Evolutionary conservation across 2,329 filamentous ascomycete species (phyloP).

Genomic region (Aschersonia sp.): DNA sequence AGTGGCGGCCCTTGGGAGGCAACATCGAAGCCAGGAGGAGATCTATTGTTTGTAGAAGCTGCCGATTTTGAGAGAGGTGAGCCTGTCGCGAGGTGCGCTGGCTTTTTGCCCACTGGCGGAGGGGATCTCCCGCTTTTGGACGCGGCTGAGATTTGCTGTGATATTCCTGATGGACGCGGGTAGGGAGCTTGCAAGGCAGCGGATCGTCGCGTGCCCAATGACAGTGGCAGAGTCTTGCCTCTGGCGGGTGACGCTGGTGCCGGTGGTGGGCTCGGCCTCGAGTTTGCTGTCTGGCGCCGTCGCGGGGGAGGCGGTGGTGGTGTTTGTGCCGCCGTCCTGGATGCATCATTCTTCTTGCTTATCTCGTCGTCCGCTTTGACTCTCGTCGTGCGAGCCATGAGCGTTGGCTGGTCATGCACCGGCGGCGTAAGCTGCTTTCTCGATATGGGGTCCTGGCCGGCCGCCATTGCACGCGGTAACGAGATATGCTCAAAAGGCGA

Average conservation of each 20-base stretch:
- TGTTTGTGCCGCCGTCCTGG: conserved; percentile 10
- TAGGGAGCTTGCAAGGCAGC: conserved; percentile 17
- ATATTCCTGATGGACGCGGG: conserved; percentile 18
- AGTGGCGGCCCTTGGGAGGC: conserved; percentile 5
- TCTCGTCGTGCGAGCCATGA: conserved; percentile 31
- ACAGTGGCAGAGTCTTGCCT: conserved; percentile 11
- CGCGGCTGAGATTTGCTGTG: conserved; percentile 13
- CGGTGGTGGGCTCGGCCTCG: conserved; percentile 5
- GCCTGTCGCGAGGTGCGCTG: conserved; percentile 32
- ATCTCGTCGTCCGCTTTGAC: conserved; percentile 27
- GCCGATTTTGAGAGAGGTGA: conserved; percentile 12
- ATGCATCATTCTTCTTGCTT: conserved; percentile 5
- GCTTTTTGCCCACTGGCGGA: conserved; percentile 51
- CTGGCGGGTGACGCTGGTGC: conserved; percentile 6
- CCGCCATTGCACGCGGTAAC: conserved; percentile 29
- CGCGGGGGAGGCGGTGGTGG: conserved; percentile 30
- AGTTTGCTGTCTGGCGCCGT: conserved; percentile 23
- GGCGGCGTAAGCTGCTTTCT: conserved; percentile 39
- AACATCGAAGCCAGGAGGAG: conserved; percentile 9
- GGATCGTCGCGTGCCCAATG: conserved; percentile 15
- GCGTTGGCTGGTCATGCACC: conserved; percentile 29
- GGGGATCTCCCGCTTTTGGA: conserved; percentile 23
- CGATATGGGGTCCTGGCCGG: conserved; percentile 24
- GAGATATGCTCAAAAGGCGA: conserved; percentile 45
- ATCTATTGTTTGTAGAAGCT: conserved; percentile 3